These are phyloP conservation scores for Pueraria montana DNA, from an alignment of 306 rosid species.

Conservation along the genomic window DNA sequence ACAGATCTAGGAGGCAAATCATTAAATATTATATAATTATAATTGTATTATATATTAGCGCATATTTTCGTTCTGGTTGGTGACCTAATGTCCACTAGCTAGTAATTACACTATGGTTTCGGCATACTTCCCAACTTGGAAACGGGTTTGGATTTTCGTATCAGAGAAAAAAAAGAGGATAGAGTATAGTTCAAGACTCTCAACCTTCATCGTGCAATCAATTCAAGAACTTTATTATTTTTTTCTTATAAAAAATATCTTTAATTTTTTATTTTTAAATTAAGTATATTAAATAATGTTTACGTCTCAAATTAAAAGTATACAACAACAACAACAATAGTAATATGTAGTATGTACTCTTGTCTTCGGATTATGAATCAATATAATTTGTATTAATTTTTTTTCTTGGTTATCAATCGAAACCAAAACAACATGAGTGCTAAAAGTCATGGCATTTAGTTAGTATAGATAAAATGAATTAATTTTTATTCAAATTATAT, in stretches of 20 bases:
- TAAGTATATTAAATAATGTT: background rate
- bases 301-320: background rate
- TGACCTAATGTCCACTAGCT: conserved; percentile 25
- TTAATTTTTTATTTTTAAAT: background rate
- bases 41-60: background rate
- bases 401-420: background rate
- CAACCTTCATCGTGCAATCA: background rate
- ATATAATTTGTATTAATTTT: no score
- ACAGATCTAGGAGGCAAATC: background rate
- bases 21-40: background rate
- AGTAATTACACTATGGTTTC: background rate
- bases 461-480: no score
- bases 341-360: background rate
- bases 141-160: conserved; percentile 1
- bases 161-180: background rate
- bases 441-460: no score
- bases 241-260: background rate
- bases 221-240: background rate
- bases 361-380: background rate
- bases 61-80: conserved; percentile 32
- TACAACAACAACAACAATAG: no score
- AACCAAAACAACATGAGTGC: background rate
- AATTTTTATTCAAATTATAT: no score
- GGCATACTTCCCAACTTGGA: background rate
- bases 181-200: background rate